phyloP scores from a whole-genome alignment of 352 stramenopile species.

The Pythium rhizo-oryzae region DNA sequence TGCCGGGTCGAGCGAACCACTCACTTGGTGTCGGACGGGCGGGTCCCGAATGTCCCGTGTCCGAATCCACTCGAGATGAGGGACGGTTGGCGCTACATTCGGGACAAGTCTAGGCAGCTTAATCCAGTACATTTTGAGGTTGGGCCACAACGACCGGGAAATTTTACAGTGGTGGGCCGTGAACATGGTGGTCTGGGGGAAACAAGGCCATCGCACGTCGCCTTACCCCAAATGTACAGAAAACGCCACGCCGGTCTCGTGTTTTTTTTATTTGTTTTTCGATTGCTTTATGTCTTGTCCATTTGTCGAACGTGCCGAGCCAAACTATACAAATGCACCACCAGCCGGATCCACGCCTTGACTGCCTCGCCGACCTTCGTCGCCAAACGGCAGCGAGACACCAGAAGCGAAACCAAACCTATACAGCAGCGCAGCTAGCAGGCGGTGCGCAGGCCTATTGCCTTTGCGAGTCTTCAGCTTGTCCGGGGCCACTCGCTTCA shows the following conservation, averaged over 20 bases:
- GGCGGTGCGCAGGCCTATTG: constrained; percentile 31
- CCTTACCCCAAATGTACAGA: not conserved
- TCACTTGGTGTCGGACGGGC: constrained; percentile 24
- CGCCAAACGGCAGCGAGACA: not conserved
- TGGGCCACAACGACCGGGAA: too few species aligned
- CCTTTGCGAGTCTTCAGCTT: constrained; percentile 24
- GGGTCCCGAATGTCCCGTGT: constrained; percentile 33
- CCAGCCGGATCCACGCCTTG: constrained; percentile 20
- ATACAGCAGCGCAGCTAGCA: constrained; percentile 30
- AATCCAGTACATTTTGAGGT: constrained; percentile 7
- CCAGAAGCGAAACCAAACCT: constrained; percentile 23
- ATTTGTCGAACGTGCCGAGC: constrained; percentile 30
- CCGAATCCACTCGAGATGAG: constrained; percentile 13
- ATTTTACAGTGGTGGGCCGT: too few species aligned
- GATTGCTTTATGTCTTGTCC: constrained; percentile 31
- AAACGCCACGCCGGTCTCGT: not conserved
- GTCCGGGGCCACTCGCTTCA: constrained; percentile 9
- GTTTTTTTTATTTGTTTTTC: constrained; percentile 18
- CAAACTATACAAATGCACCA: constrained; percentile 41
- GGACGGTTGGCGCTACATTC: constrained; percentile 8
- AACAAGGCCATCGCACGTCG: not conserved
- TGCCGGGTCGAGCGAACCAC: constrained; percentile 31
- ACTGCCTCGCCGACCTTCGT: not conserved
- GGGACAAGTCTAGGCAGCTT: constrained; percentile 2
- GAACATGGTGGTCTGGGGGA: too few species aligned